Base-by-base conservation (phyloP, 1,284 basidiomycete genomes). In the Ceratobasidium theobromae region DNA sequence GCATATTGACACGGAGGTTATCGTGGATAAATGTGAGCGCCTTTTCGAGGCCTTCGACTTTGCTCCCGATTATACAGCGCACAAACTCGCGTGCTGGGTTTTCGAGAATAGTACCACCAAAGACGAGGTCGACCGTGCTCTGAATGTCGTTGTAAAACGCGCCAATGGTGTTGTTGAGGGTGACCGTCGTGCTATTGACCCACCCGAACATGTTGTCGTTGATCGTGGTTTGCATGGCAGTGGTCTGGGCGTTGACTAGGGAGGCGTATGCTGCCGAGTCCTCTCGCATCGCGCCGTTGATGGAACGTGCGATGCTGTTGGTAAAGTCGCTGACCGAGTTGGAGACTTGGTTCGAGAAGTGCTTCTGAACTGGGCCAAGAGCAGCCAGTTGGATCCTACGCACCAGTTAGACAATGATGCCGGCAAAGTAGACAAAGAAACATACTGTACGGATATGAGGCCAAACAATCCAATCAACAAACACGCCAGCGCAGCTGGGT, bases 11-110 rank as follows among this genome's bases (percentile, higher is more conserved):
- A 51, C 86, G 79, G 40, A 95, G 86, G 75, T 96, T 94, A 70
- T 94, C 80, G 72, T 95, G 89, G 68, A 98, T 80, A 84, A 96
- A 98, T 0, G 93, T 97, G 53, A 98, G 80, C 6, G 91, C 95
- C 21, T 86, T 82, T 76, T 95, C 91, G 71, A 99, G 82, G 5
- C 87, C 90, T 65, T 86, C 80, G 53, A 98, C 87, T 75, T 99
- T 99, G 68, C 84, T 84, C 4, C 95, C 95, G 70, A 98, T 82
- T 72, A 98, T 82, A 75, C 96, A 99, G 72, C 81, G 83, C 71
- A 96, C 79, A 74, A 98, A 97, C 65, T 90, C 91, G 72, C 89
- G 88, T n/a, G 91, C 84, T 0, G 93, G 91, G 9, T 80, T 75
- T 72, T 89, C 87, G 33, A 97, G 83, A 68, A 94, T 83, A 1